These are phyloP conservation scores for Fusarium dimerum DNA, from an alignment of 2,329 filamentous ascomycete species.

Conservation along the genomic window DNA sequence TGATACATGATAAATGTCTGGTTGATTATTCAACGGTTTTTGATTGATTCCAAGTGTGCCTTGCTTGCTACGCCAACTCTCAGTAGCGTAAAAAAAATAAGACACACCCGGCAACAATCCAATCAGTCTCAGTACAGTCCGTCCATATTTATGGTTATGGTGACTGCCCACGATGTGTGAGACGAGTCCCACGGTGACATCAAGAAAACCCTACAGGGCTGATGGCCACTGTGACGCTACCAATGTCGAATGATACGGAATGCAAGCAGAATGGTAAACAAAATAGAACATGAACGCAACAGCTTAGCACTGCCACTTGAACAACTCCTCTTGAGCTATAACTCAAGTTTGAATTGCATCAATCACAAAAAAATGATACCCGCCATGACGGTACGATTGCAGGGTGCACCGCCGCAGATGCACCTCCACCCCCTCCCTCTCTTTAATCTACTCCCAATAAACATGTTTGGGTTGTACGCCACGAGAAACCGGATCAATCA, in stretches of 20 bases:
- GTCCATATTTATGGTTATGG: too few relatives aligned
- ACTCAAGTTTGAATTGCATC: neutral
- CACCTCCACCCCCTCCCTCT: neutral
- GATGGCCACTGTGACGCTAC: conserved; percentile 13
- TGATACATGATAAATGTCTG: neutral
- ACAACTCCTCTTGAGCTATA: neutral
- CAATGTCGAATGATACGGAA: neutral
- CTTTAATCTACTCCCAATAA: too few relatives aligned
- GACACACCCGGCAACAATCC: too few relatives aligned
- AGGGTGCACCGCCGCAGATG: neutral
- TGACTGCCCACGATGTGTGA: neutral
- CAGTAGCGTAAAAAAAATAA: neutral
- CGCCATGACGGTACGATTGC: neutral
- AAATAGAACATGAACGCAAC: neutral
- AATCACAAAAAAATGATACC: too few relatives aligned
- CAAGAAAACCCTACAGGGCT: conserved; percentile 27
- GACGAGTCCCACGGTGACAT: conserved; percentile 28
- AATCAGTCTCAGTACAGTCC: too few relatives aligned
- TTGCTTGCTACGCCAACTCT: neutral
- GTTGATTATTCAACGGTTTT: neutral
- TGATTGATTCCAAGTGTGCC: neutral
- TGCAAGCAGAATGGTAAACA: neutral
- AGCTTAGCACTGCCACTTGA: too few relatives aligned
- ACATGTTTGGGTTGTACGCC: too few relatives aligned
- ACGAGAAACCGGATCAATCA: too few relatives aligned